A percentile compares a stretch with the other conserved stretches of the same genome.
Conservation (phyloP, 192 early-diverging fungal genomes). For the Phycomyces blakesleeanus region DNA sequence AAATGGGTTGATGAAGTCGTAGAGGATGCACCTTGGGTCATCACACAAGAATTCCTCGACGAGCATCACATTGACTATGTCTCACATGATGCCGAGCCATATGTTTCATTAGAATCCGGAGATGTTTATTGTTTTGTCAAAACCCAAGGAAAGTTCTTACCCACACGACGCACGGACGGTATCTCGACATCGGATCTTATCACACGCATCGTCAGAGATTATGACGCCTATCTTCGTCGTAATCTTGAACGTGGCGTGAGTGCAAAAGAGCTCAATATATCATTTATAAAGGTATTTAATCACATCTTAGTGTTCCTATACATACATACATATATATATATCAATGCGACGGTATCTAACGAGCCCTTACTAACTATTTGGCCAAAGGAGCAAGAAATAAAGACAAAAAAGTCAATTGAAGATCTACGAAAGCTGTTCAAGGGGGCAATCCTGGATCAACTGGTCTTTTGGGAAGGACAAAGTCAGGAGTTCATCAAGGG, state of each 20-base stretch:
- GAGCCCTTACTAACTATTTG: not conserved
- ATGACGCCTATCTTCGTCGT: constrained; percentile 77
- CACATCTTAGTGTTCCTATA: too few species aligned
- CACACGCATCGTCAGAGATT: constrained; percentile 82
- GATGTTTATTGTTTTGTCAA: constrained; percentile 86
- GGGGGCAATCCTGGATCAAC: constrained; percentile 62
- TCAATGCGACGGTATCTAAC: too few species aligned
- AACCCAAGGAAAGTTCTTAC: constrained; percentile 61
- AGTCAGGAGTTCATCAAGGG: constrained; percentile 72
- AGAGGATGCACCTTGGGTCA: constrained; percentile 74
- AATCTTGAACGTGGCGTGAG: constrained; percentile 83
- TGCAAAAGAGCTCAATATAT: constrained; percentile 77
- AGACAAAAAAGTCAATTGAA: constrained; percentile 69
- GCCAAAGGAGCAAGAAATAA: constrained; percentile 64
- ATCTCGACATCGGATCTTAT: constrained; percentile 82
- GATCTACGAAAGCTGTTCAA: constrained; percentile 66
- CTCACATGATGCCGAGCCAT: constrained; percentile 79
- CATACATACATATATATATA: too few species aligned
- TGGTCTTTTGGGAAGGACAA: constrained; percentile 70
- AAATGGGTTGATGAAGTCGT: constrained; percentile 85
- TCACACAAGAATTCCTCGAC: constrained; percentile 75
- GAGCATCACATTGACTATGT: constrained; percentile 79
- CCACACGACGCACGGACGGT: constrained; percentile 76
- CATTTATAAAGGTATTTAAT: constrained; percentile 74
- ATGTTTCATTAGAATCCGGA: constrained; percentile 61